Evolutionary conservation across 768 basidiomycete species (phyloP).

Genomic region (Naganishia kalamii): DNA sequence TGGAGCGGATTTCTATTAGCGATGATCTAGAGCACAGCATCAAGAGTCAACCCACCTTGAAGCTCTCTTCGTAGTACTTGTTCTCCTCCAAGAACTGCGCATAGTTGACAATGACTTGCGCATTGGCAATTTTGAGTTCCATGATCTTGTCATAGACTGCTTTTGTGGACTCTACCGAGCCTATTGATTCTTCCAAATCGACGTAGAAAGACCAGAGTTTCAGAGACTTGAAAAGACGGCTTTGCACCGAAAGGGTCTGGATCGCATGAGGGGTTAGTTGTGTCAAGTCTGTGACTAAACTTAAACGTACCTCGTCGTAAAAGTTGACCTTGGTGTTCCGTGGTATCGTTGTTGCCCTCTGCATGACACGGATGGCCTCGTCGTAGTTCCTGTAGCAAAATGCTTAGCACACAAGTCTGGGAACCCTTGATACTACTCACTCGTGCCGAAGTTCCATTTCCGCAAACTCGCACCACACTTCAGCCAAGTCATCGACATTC

Average conservation of each 20-base stretch:
- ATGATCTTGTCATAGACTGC: slow-evolving; percentile 92
- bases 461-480: slow-evolving; percentile 99
- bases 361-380: slow-evolving; percentile 90
- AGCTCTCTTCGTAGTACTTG: slow-evolving; percentile 96
- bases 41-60: slow-evolving; percentile 60
- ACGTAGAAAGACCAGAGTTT: slow-evolving; percentile 99
- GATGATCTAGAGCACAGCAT: neutral
- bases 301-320: slow-evolving; percentile 74
- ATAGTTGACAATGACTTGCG: slow-evolving; percentile 94
- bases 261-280: neutral
- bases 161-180: slow-evolving; percentile 84
- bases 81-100: slow-evolving; percentile 96
- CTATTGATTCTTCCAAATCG: slow-evolving; percentile 94
- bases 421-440: too few species aligned
- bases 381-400: slow-evolving; percentile 74
- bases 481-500: slow-evolving; percentile 93
- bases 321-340: slow-evolving; percentile 85
- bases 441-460: slow-evolving; percentile 96
- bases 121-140: slow-evolving; percentile 93
- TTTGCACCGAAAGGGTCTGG: slow-evolving; percentile 75
- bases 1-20: too few species aligned
- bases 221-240: slow-evolving; percentile 89
- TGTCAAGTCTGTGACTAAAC: neutral
- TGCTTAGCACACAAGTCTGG: too few species aligned
- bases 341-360: slow-evolving; percentile 84